Conservation (phyloP, 2,329 filamentous ascomycete species). For the Leptographium lundbergii region DNA sequence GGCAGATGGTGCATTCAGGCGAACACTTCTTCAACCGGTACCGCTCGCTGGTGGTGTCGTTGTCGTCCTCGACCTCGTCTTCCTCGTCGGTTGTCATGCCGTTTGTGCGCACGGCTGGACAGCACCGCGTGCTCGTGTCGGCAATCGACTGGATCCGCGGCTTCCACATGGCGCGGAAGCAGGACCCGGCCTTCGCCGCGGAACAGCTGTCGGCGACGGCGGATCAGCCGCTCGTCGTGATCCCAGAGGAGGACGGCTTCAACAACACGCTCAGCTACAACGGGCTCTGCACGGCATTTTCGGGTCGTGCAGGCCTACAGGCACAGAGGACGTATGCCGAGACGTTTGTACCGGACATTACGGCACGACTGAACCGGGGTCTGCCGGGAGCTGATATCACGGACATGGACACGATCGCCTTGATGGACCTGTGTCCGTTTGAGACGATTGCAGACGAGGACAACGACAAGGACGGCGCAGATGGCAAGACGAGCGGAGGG, state of each 20-base stretch:
- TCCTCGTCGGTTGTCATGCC: constrained; percentile 26
- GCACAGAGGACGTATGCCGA: constrained; percentile 46
- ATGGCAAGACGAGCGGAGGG: background rate
- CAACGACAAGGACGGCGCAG: constrained; percentile 23
- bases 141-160: constrained; percentile 65
- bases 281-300: constrained; percentile 57
- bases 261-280: constrained; percentile 75
- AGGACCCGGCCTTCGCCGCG: constrained; percentile 23
- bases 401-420: constrained; percentile 45
- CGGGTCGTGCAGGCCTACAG: constrained; percentile 36
- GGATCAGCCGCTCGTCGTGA: constrained; percentile 38
- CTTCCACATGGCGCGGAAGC: constrained; percentile 45
- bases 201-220: constrained; percentile 14
- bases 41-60: constrained; percentile 38
- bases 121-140: constrained; percentile 35
- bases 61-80: background rate
- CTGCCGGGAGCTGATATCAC: constrained; percentile 57
- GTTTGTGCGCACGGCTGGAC: constrained; percentile 30
- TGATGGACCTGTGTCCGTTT: constrained; percentile 89
- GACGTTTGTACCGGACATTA: constrained; percentile 55
- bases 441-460: constrained; percentile 55
- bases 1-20: constrained; percentile 63
- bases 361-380: constrained; percentile 53
- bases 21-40: constrained; percentile 67
- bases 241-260: constrained; percentile 50